These are phyloP conservation scores for Crithidia bombi DNA, from an alignment of 208 protist species.

Conservation along the genomic window DNA sequence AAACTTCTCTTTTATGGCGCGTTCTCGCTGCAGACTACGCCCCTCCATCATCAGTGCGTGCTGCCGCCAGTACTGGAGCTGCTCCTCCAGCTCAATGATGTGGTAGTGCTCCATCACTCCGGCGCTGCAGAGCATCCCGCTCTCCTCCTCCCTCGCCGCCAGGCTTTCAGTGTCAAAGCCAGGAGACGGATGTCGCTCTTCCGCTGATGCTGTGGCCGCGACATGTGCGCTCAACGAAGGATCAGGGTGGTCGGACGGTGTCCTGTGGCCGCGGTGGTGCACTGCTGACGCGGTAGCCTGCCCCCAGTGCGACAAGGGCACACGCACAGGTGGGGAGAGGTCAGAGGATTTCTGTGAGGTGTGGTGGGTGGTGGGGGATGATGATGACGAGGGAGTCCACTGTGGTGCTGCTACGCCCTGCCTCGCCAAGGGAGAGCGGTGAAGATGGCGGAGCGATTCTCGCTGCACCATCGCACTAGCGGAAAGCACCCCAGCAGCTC, in stretches of 20 bases:
- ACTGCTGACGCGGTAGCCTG: neutral
- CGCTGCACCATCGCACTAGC: too few relatives aligned
- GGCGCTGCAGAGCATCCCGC: neutral
- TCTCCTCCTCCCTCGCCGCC: neutral
- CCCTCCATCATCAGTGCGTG: conserved; percentile 25
- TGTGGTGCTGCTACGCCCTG: too few relatives aligned
- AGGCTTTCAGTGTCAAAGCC: too few relatives aligned
- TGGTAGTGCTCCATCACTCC: conserved; percentile 28
- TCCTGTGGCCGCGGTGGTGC: too few relatives aligned
- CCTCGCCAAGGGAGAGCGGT: too few relatives aligned
- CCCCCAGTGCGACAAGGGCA: conserved; percentile 16
- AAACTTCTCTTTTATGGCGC: conserved; percentile 15
- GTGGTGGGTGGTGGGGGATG: too few relatives aligned
- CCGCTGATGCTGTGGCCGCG: neutral
- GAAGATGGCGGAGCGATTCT: too few relatives aligned
- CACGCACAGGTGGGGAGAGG: neutral
- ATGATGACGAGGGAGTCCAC: too few relatives aligned
- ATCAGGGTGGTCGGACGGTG: too few relatives aligned
- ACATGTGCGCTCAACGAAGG: neutral
- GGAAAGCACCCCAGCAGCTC: too few relatives aligned
- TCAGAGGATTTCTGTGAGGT: neutral
- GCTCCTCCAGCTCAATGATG: conserved; percentile 32
- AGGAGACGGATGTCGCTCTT: too few relatives aligned
- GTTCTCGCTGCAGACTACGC: conserved; percentile 10
- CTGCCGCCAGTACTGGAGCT: conserved; percentile 36